Evolutionary conservation across 176 grass and related monocot genomes (phyloP).

Genomic region (Eleusine coracana): DNA sequence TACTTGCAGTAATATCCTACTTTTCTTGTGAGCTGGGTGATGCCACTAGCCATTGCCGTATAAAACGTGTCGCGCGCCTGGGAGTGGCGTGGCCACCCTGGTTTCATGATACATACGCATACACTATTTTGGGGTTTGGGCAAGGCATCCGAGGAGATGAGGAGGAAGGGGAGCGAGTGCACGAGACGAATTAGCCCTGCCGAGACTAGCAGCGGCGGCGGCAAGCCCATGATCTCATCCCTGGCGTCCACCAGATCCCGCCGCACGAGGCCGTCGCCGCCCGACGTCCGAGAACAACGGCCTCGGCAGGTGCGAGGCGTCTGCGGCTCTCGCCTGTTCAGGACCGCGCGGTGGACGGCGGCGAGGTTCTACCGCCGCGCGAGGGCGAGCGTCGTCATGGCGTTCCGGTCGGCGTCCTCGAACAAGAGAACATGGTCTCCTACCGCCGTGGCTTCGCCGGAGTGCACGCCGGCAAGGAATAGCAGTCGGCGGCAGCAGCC

Average conservation of each 20-base stretch:
- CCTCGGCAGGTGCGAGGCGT: slow-evolving; percentile 14
- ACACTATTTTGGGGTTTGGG: slow-evolving; percentile 30
- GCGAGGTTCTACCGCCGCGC: slow-evolving; percentile 58
- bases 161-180: slow-evolving; percentile 58
- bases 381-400: slow-evolving; percentile 38
- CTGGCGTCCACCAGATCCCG: slow-evolving; percentile 34
- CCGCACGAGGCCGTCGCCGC: slow-evolving; percentile 9
- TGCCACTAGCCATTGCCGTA: slow-evolving; percentile 32
- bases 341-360: slow-evolving; percentile 58
- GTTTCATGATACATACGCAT: slow-evolving; percentile 7
- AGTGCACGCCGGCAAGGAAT: slow-evolving; percentile 63
- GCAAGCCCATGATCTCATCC: slow-evolving; percentile 44
- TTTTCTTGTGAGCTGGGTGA: slow-evolving; percentile 40
- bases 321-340: slow-evolving; percentile 57
- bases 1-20: slow-evolving; percentile 14
- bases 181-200: slow-evolving; percentile 60
- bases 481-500: slow-evolving; percentile 37
- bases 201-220: slow-evolving; percentile 42
- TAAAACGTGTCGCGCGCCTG: slow-evolving; percentile 45
- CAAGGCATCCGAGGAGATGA: slow-evolving; percentile 38
- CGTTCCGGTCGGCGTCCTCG: slow-evolving; percentile 46
- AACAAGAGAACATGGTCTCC: slow-evolving; percentile 31
- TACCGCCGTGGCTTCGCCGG: slow-evolving; percentile 39
- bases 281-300: slow-evolving; percentile 7
- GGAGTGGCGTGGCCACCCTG: not conserved